Percentiles rank a stretch among this genome's conserved stretches.
phyloP scores from a whole-genome alignment of 2,329 filamentous ascomycete species.

The Knoxdaviesia proteae region DNA sequence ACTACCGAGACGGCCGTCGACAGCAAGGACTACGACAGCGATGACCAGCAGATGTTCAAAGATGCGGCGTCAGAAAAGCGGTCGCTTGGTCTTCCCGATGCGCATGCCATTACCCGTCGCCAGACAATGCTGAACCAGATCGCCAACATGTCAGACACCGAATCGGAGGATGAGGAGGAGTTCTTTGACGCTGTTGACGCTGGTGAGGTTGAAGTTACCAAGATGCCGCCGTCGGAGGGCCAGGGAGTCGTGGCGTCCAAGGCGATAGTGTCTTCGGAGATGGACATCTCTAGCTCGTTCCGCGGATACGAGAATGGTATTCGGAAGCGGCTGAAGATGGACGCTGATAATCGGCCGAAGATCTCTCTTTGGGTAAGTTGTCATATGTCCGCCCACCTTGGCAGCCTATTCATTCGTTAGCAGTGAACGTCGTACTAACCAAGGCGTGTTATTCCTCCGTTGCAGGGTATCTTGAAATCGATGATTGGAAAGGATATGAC shows the following conservation, averaged over 20 bases:
- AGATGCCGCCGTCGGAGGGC: slow-evolving; percentile 33
- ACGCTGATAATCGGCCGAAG: slow-evolving; percentile 80
- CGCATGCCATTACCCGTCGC: slow-evolving; percentile 21
- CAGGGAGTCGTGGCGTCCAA: slow-evolving; percentile 15
- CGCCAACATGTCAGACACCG: slow-evolving; percentile 56
- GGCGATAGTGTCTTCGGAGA: slow-evolving; percentile 18
- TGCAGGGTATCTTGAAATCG: slow-evolving; percentile 80
- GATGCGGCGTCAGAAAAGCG: too few relatives aligned
- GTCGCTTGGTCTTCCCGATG: too few relatives aligned
- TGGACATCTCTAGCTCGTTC: slow-evolving; percentile 60
- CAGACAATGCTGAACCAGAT: slow-evolving; percentile 51
- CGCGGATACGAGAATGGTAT: slow-evolving; percentile 82
- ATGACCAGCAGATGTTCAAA: too few relatives aligned
- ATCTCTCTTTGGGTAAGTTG: slow-evolving; percentile 78
- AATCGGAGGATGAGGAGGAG: slow-evolving; percentile 69
- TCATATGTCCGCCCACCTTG: not conserved
- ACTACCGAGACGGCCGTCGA: too few relatives aligned
- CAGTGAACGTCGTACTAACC: not conserved
- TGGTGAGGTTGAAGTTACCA: slow-evolving; percentile 66
- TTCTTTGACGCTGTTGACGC: slow-evolving; percentile 96
- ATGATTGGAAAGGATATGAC: slow-evolving; percentile 99
- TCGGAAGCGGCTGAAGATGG: slow-evolving; percentile 61
- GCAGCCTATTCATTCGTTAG: not conserved
- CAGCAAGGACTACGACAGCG: too few relatives aligned
- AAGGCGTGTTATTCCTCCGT: not conserved